Base-by-base conservation (phyloP, 164 flowering plant species). In the Santalum album region DNA sequence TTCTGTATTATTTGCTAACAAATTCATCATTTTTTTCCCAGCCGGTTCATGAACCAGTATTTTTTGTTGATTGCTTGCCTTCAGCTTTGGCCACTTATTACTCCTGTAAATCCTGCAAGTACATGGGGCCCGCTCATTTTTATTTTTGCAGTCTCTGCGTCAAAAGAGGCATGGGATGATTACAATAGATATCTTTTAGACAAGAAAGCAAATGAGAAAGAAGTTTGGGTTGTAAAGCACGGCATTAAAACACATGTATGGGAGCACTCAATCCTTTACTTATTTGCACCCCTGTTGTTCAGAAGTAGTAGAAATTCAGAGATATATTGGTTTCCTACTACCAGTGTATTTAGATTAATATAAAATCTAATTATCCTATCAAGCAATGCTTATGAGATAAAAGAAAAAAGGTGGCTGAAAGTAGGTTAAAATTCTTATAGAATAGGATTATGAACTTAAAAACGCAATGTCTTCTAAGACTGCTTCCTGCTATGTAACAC, bases 151-250 rank as follows among this genome's bases (percentile, higher is more conserved):
- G 96, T 92, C 61, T 92, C 99, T 15, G 99, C 99, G 17, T 65
- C 96, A 25, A 92, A 92, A 76, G 99, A 92, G 75, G 99, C 96
- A 46, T 92, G 99, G 97, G 99, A 92, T 83, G 99, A 89, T 69
- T 92, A 92, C 65, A 80, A 89, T 61, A 80, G 99, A 56, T 87
- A 86, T 81, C 76, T 87, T 14, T 92, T 96, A 14, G 99, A 92
- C 70, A 92, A 89, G 73, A 79, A 83, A 61, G 99, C 97, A 54
- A 92, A 92, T 78, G 97, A 89, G 72, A 92, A 83, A 80, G 83
- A 85, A 79, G 96, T 92, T 16, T 89, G 99, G 99, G 77, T 92
- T 64, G 86, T 87, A 25, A 79, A 60, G 66, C 70, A 81, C 15
- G 96, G 99, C 27, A 66, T 64, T 29, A 87, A 74, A 56, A 82